Conservation (phyloP, 331 rosid species). For the Pyrus hybrid region DNA sequence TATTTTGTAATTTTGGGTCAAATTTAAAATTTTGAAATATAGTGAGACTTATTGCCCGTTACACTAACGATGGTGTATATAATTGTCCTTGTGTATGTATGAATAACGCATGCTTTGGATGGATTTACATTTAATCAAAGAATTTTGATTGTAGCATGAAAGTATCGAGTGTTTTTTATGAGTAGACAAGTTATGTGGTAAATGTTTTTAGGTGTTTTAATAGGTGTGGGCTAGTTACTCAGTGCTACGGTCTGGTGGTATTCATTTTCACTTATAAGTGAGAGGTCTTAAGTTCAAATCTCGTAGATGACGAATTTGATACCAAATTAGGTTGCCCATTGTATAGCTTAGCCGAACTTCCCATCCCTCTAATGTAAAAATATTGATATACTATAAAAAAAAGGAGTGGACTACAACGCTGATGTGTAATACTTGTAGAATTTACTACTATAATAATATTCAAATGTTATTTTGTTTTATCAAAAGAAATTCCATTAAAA, state of each 20-base stretch:
- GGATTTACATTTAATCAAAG: neutral
- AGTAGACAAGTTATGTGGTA: neutral
- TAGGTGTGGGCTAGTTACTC: too few relatives aligned
- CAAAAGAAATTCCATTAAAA: too few relatives aligned
- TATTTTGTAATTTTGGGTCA: neutral
- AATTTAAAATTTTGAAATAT: neutral
- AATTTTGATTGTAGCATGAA: neutral
- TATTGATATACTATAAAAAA: too few relatives aligned
- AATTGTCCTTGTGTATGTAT: neutral
- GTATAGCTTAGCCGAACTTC: too few relatives aligned
- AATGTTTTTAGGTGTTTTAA: neutral
- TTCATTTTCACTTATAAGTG: too few relatives aligned
- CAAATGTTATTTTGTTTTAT: too few relatives aligned
- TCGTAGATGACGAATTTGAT: too few relatives aligned
- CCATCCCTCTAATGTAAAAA: too few relatives aligned
- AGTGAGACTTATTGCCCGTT: neutral
- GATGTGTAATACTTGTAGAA: neutral
- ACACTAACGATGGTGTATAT: neutral
- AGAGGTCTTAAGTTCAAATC: too few relatives aligned
- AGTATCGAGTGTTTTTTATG: neutral
- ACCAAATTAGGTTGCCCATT: too few relatives aligned
- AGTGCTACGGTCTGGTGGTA: too few relatives aligned
- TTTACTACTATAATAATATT: too few relatives aligned
- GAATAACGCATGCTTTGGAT: neutral
- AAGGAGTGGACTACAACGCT: neutral